Evolutionary conservation across 805 yeast genomes (phyloP).

Genomic region (Vanderwaltozyma tropicalis): DNA sequence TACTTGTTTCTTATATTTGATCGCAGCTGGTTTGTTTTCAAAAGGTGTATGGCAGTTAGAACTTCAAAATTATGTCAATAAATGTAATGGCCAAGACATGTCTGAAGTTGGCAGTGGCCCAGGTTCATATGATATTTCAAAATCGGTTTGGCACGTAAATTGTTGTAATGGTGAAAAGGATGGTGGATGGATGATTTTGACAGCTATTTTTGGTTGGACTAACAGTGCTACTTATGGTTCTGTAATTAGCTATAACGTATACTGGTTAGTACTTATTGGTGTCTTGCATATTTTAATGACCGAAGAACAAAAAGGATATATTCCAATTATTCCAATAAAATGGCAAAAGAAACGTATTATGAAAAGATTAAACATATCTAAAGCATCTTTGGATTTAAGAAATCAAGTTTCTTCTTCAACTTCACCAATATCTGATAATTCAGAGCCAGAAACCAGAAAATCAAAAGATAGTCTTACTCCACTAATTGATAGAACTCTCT

Average conservation of each 20-base stretch:
- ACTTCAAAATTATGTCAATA: conserved; percentile 59
- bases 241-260: conserved; percentile 56
- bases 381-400: conserved; percentile 20
- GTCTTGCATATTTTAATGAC: conserved; percentile 37
- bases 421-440: background rate
- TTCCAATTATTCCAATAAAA: conserved; percentile 50
- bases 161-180: conserved; percentile 91
- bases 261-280: conserved; percentile 47
- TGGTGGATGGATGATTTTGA: conserved; percentile 84
- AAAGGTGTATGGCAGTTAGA: conserved; percentile 89
- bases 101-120: conserved; percentile 88
- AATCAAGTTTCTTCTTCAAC: background rate
- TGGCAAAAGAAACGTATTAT: conserved; percentile 48
- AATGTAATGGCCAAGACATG: conserved; percentile 74
- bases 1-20: conserved; percentile 71
- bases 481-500: conserved; percentile 4
- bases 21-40: conserved; percentile 79
- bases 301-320: conserved; percentile 49
- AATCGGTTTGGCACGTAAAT: conserved; percentile 87
- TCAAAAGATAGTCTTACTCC: conserved; percentile 23
- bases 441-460: conserved; percentile 4
- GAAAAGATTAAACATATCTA: conserved; percentile 28
- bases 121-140: conserved; percentile 74
- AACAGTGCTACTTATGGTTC: conserved; percentile 89
- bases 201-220: conserved; percentile 89